Conservation (phyloP, 2,329 filamentous ascomycete genomes). For the Aspergillus sp. region DNA sequence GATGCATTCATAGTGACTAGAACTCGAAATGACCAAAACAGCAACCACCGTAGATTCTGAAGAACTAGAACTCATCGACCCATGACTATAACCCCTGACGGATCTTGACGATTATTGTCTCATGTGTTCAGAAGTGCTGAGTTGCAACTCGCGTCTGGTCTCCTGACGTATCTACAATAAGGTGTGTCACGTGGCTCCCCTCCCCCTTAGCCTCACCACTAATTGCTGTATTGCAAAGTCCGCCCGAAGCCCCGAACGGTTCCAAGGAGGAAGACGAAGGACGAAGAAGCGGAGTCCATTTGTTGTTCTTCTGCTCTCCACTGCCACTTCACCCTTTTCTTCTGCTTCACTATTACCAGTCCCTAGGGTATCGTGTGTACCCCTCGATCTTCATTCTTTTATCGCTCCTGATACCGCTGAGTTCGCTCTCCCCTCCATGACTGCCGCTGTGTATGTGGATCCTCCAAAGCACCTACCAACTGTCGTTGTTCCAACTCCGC, state of each 20-base stretch:
- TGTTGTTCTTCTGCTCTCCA: neutral
- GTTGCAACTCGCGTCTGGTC: too few species aligned
- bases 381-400: neutral
- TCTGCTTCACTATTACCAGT: neutral
- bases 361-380: neutral
- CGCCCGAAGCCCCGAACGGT: too few species aligned
- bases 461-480: neutral
- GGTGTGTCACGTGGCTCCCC: constrained; percentile 2
- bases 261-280: too few species aligned
- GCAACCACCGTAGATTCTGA: too few species aligned
- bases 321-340: neutral
- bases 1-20: too few species aligned
- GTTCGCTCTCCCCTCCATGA: neutral
- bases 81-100: too few species aligned
- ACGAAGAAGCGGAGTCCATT: too few species aligned
- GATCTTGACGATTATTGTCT: too few species aligned
- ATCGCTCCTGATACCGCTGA: neutral
- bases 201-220: neutral
- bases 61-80: too few species aligned
- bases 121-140: too few species aligned
- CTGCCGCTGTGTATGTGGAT: constrained; percentile 2
- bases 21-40: too few species aligned
- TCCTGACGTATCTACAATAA: neutral
- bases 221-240: neutral
- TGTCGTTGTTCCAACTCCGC: neutral